Evolutionary conservation across 2,329 filamentous ascomycete species (phyloP).

Genomic region (Podosphaera aphanis): DNA sequence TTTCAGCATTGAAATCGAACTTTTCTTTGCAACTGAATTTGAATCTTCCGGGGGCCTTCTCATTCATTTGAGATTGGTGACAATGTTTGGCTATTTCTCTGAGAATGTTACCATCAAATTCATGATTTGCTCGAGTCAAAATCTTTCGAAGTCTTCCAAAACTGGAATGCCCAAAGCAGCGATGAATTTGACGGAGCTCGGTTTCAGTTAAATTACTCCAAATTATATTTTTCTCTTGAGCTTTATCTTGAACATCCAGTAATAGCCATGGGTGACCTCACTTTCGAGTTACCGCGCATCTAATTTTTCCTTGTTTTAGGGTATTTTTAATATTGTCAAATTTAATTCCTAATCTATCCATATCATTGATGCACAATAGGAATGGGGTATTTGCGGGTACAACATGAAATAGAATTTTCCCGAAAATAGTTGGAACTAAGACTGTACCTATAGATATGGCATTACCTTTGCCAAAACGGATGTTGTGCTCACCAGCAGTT

Average conservation of each 20-base stretch:
- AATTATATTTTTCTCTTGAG: neutral
- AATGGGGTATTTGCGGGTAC: neutral
- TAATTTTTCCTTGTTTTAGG: neutral
- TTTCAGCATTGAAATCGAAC: slow-evolving; percentile 1
- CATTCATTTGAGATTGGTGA: neutral
- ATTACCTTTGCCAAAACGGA: neutral
- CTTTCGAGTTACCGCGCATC: neutral
- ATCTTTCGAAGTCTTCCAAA: neutral
- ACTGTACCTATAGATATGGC: neutral
- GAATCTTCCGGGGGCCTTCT: neutral
- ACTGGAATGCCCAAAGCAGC: neutral
- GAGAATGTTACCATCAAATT: neutral
- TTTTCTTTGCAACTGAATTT: neutral
- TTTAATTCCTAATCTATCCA: neutral
- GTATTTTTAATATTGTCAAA: neutral
- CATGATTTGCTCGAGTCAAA: neutral
- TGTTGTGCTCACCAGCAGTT: neutral
- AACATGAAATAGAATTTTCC: neutral
- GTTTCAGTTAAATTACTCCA: neutral
- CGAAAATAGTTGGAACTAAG: neutral
- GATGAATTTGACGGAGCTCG: slow-evolving; percentile 1
- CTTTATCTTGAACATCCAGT: neutral
- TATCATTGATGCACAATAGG: neutral
- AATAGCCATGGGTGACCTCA: neutral
- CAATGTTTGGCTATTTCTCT: neutral